Evolutionary conservation across 371 early-diverging fungal species (phyloP).

Genomic region (Mortierella sp.): DNA sequence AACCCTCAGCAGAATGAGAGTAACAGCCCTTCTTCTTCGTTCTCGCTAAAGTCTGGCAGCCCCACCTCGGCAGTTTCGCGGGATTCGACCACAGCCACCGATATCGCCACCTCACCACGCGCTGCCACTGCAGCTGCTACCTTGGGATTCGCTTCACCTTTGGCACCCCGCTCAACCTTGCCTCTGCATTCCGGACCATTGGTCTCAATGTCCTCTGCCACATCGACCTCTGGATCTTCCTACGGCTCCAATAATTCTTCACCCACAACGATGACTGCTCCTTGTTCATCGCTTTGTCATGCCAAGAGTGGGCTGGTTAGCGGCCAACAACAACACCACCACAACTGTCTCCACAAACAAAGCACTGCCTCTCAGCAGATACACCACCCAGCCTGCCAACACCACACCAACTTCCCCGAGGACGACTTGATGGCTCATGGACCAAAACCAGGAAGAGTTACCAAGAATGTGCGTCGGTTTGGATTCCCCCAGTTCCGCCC

Average conservation of each 20-base stretch:
- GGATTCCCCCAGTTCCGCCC: constrained; percentile 38
- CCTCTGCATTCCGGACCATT: constrained; percentile 10
- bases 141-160: constrained; percentile 14
- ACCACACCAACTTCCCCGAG: constrained; percentile 13
- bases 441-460: constrained; percentile 36
- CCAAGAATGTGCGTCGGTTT: constrained; percentile 34
- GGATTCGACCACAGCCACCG: constrained; percentile 22
- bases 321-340: constrained; percentile 24
- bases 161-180: not conserved
- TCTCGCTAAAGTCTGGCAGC: constrained; percentile 18
- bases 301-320: not conserved
- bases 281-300: constrained; percentile 42
- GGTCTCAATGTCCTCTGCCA: constrained; percentile 29
- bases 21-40: constrained; percentile 27
- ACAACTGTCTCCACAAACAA: constrained; percentile 16
- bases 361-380: constrained; percentile 18
- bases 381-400: constrained; percentile 41
- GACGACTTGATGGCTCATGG: constrained; percentile 15
- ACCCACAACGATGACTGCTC: constrained; percentile 10
- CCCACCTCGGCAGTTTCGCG: constrained; percentile 30
- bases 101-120: constrained; percentile 35
- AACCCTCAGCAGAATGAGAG: constrained; percentile 7
- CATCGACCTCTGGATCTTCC: constrained; percentile 24
- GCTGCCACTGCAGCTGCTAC: constrained; percentile 20
- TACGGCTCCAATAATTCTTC: constrained; percentile 38